A percentile compares a stretch with the other conserved stretches of the same genome.
These are phyloP conservation scores for Acaromyces ingoldii DNA, from an alignment of 1,284 basidiomycete genomes.

Conservation along the genomic window DNA sequence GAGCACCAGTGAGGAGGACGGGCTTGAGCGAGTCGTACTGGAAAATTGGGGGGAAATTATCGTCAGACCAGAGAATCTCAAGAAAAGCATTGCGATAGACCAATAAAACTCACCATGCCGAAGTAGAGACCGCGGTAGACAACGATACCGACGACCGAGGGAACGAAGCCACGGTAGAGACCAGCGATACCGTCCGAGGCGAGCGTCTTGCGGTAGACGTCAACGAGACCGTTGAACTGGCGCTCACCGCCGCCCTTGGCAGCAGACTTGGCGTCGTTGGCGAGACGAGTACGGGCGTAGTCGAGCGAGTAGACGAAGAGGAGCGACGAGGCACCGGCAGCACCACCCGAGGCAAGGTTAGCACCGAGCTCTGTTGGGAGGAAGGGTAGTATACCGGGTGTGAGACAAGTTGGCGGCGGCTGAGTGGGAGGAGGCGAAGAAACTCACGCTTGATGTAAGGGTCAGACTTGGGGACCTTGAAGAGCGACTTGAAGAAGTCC, in stretches of 20 bases:
- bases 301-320: constrained; percentile 52
- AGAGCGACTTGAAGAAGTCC: constrained; percentile 52
- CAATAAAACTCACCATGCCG: too few species aligned
- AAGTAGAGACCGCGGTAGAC: constrained; percentile 53
- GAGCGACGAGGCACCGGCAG: constrained; percentile 51
- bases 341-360: constrained; percentile 52
- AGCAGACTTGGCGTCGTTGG: constrained; percentile 52
- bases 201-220: constrained; percentile 52
- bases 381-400: not conserved
- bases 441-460: constrained; percentile 44
- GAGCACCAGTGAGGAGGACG: constrained; percentile 47
- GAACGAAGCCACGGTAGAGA: constrained; percentile 53
- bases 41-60: too few species aligned
- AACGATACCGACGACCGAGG: constrained; percentile 51
- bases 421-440: not conserved
- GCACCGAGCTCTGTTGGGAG: constrained; percentile 45
- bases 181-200: constrained; percentile 50
- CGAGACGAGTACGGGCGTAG: constrained; percentile 53
- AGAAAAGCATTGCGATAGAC: too few species aligned
- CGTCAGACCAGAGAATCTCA: too few species aligned
- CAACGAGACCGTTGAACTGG: constrained; percentile 52
- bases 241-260: constrained; percentile 51
- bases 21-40: constrained; percentile 53
- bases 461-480: constrained; percentile 49
- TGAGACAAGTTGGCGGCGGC: too few species aligned